Conservation (phyloP, 805 yeast species). For the Pichia cabralensis region DNA sequence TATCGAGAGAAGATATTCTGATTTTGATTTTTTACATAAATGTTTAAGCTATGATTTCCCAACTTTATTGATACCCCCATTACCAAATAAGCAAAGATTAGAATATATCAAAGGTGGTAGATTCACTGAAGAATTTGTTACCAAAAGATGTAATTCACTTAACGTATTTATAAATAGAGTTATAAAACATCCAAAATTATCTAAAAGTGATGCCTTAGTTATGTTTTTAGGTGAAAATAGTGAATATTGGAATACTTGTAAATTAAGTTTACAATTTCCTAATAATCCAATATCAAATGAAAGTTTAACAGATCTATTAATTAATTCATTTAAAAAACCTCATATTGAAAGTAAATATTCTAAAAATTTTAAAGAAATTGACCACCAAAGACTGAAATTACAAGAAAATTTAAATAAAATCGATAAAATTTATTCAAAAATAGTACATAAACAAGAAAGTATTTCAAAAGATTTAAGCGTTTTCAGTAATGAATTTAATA, state of each 20-base stretch:
- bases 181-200: constrained; percentile 61
- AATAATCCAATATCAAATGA: constrained; percentile 32
- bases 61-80: constrained; percentile 80
- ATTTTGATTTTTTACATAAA: constrained; percentile 70
- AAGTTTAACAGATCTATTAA: constrained; percentile 78
- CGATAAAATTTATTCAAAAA: constrained; percentile 67
- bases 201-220: constrained; percentile 59
- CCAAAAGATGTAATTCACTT: constrained; percentile 70
- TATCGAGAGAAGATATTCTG: constrained; percentile 78
- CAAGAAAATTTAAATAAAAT: constrained; percentile 75
- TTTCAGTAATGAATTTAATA: constrained; percentile 59
- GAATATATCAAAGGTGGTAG: constrained; percentile 93
- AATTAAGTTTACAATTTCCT: constrained; percentile 11
- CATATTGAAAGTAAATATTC: constrained; percentile 42
- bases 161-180: constrained; percentile 67
- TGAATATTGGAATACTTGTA: constrained; percentile 51
- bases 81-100: constrained; percentile 85
- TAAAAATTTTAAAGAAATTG: constrained; percentile 74
- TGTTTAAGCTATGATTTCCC: constrained; percentile 73
- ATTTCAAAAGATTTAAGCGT: constrained; percentile 64
- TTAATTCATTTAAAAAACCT: constrained; percentile 86
- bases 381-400: constrained; percentile 71
- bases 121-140: constrained; percentile 75
- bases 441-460: constrained; percentile 62
- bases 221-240: constrained; percentile 60